Evolutionary conservation across 2,329 filamentous ascomycete genomes (phyloP).

Genomic region (Seiridium unicorne): DNA sequence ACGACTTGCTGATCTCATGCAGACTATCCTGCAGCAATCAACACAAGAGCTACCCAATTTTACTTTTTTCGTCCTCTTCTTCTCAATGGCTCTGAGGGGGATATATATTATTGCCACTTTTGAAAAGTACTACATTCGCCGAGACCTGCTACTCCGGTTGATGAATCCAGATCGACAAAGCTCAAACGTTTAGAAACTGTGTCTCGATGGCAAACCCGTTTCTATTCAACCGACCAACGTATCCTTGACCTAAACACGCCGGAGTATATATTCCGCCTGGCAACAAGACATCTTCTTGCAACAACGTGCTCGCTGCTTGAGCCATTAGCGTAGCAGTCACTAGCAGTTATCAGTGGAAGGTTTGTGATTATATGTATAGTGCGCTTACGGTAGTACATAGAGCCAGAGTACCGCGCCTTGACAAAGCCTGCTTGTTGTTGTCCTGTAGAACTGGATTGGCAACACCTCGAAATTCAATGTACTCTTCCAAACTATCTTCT

Average conservation of each 20-base stretch:
- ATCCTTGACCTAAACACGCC: conserved; percentile 66
- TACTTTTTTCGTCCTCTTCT: no score
- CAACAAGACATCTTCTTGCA: conserved; percentile 60
- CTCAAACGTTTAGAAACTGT: conserved; percentile 36
- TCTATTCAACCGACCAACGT: conserved; percentile 60
- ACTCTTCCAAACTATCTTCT: conserved; percentile 56
- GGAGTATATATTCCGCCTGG: conserved; percentile 71
- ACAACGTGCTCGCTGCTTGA: conserved; percentile 63
- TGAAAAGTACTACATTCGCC: no score
- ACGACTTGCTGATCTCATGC: no score
- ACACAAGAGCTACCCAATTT: no score
- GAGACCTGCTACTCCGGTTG: no score
- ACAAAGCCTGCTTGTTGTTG: conserved; percentile 48
- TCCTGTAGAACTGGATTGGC: conserved; percentile 55
- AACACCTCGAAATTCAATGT: conserved; percentile 62
- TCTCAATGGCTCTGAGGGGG: no score
- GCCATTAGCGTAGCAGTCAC: conserved; percentile 65
- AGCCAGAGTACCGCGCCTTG: conserved; percentile 55
- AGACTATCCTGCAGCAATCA: no score
- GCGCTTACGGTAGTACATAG: conserved; percentile 62
- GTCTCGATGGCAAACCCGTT: conserved; percentile 64
- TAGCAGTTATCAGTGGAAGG: conserved; percentile 23
- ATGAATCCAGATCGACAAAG: not conserved
- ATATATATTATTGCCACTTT: no score
- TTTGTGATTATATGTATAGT: not conserved